A percentile compares a stretch with the other conserved stretches of the same genome.
phyloP scores from a whole-genome alignment of 1,139 yeast species.

The Schwanniomyces etchellsii region DNA sequence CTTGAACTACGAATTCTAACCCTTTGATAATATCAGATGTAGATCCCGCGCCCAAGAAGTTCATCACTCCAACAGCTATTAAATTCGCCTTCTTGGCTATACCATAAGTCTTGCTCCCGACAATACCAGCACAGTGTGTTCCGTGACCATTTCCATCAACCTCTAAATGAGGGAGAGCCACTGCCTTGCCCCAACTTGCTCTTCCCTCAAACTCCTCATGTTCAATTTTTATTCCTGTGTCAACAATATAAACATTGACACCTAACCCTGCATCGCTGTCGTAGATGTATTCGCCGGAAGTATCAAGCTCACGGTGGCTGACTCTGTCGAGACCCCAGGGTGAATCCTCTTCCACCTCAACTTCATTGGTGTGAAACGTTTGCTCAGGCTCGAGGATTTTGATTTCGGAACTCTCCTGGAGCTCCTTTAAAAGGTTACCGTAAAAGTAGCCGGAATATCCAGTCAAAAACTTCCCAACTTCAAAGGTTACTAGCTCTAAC shows the following conservation, averaged over 20 bases:
- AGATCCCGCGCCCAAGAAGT: constrained; percentile 34
- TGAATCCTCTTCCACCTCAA: constrained; percentile 32
- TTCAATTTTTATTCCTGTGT: constrained; percentile 36
- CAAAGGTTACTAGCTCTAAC: constrained; percentile 10
- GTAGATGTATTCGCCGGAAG: constrained; percentile 46
- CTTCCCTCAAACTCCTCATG: constrained; percentile 40
- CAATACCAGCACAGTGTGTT: constrained; percentile 43
- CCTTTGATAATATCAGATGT: constrained; percentile 42
- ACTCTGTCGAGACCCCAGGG: constrained; percentile 40
- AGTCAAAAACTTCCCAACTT: constrained; percentile 17
- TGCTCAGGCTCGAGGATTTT: constrained; percentile 34
- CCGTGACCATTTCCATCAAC: constrained; percentile 52
- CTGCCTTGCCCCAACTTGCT: constrained; percentile 38
- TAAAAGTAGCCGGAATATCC: constrained; percentile 34
- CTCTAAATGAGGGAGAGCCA: constrained; percentile 31
- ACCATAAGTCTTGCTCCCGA: constrained; percentile 38
- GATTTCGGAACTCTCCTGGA: constrained; percentile 24
- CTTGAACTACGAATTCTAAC: constrained; percentile 34
- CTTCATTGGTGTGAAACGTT: constrained; percentile 25
- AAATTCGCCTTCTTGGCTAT: constrained; percentile 37
- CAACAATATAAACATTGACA: constrained; percentile 40
- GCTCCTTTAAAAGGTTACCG: constrained; percentile 18
- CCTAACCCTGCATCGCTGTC: constrained; percentile 39
- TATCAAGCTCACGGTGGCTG: constrained; percentile 24
- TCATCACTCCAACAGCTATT: constrained; percentile 40